Conservation (phyloP, 1,139 yeast species). For the Kodamaea sp. region DNA sequence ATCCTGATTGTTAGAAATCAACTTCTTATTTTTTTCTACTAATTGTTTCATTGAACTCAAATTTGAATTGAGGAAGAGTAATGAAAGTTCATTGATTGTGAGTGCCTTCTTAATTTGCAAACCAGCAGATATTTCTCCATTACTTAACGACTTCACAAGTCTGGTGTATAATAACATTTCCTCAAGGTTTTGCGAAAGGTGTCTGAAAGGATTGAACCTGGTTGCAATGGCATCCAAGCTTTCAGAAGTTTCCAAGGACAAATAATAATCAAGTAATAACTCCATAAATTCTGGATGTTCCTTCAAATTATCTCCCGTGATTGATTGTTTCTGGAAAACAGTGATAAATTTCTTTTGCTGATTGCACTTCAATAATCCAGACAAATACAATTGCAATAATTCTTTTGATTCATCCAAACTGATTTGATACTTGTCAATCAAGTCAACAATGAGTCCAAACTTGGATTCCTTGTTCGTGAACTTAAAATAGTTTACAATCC, state of each 20-base stretch:
- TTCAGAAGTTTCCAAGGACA: slow-evolving; percentile 10
- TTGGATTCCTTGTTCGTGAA: slow-evolving; percentile 14
- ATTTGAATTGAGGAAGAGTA: slow-evolving; percentile 5
- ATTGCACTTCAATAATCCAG: slow-evolving; percentile 14
- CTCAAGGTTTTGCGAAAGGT: slow-evolving; percentile 13
- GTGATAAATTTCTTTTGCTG: slow-evolving; percentile 16
- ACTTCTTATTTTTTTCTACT: slow-evolving; percentile 1
- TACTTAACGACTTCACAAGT: slow-evolving; percentile 19
- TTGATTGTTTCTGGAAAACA: slow-evolving; percentile 14
- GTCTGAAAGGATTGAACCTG: slow-evolving; percentile 15
- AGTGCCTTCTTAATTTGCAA: not conserved
- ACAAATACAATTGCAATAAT: slow-evolving; percentile 12
- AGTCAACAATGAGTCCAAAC: slow-evolving; percentile 7
- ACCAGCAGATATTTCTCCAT: not conserved
- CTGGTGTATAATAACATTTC: slow-evolving; percentile 20
- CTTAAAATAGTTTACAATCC: slow-evolving; percentile 21
- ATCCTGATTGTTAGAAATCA: slow-evolving; percentile 8
- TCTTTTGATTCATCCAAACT: slow-evolving; percentile 3
- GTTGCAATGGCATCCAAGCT: slow-evolving; percentile 18
- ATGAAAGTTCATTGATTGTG: slow-evolving; percentile 10
- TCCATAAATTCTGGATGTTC: slow-evolving; percentile 17
- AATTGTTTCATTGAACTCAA: slow-evolving; percentile 3
- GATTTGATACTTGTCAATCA: slow-evolving; percentile 11
- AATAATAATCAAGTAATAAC: slow-evolving; percentile 24
- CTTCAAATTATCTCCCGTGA: slow-evolving; percentile 9